Evolutionary conservation across 768 basidiomycete species (phyloP), one percentile per base, ranked within the genome.

Genomic region (Galerina marginata): DNA sequence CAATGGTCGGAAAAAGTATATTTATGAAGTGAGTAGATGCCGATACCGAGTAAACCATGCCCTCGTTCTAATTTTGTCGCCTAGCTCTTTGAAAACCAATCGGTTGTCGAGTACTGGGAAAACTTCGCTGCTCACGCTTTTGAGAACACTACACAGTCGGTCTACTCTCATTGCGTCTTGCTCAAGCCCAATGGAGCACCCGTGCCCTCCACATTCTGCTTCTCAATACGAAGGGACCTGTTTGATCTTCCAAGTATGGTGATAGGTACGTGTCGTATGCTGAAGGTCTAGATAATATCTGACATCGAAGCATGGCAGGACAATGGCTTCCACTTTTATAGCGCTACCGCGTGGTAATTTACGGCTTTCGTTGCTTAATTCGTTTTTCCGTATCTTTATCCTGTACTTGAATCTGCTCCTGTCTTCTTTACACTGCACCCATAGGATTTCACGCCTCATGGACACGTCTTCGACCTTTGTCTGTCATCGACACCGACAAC

Each of bases 121-220:
- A 94, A 92, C 74, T 99, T 99, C 72, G 93, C 94, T 26, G 87
- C 90, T 51, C 95, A 98, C 74, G 96, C 97, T 6, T 99, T 99
- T 68, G 96, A 99, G 74, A 97, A 95, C 75, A 94, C 95, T 53
- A 93, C 95, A 39, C 95, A 95, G 76, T 93, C 93, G 1, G 93
- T 99, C 54, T 96, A 95, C 74, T 92, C 93, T 59, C 92, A 95
- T 67, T 95, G 94, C 62, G 92, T 95, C 33, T 74, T 97, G 45
- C 83, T 96, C 63, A 95, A 95, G 71, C 91, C 92, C 6, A 84
- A 84, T 26, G 92, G 93, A 14, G 85, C 88, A 2, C 92, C 93
- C 2, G 86, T 98, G 26, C 92, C 93, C 45, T 90, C 95, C 50
- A 92, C 96, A 20, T 96, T 96, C 76, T 97, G 96, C 73, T 97